Conservation (phyloP, 495 filamentous ascomycete species). For the Baudoinia panamericana region DNA sequence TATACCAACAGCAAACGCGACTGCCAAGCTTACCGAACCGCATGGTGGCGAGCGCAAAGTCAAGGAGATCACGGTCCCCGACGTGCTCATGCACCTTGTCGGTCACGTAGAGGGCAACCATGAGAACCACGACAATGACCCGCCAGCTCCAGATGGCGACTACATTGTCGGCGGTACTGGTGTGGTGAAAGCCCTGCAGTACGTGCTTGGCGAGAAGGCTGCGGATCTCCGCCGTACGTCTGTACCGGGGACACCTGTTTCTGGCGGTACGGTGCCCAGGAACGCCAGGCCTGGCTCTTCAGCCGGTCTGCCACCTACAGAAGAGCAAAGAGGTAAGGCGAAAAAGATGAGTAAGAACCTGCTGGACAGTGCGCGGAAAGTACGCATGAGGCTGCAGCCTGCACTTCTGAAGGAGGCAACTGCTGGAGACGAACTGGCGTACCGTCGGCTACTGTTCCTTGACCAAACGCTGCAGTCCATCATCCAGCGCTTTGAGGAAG, state of each 20-base stretch:
- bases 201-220: constrained; percentile 68
- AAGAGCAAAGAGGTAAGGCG: constrained; percentile 48
- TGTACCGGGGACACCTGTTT: constrained; percentile 22
- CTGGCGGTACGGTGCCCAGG: constrained; percentile 44
- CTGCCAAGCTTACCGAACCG: constrained; percentile 34
- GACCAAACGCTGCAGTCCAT: constrained; percentile 80
- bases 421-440: constrained; percentile 50
- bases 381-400: constrained; percentile 68
- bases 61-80: constrained; percentile 40
- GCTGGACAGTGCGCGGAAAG: constrained; percentile 72
- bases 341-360: constrained; percentile 88
- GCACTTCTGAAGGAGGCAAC: constrained; percentile 67
- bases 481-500: constrained; percentile 88
- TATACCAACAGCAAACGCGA: constrained; percentile 18
- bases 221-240: constrained; percentile 40
- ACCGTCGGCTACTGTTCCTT: constrained; percentile 76
- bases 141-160: constrained; percentile 72
- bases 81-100: constrained; percentile 55
- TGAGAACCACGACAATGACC: constrained; percentile 49
- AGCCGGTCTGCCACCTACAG: constrained; percentile 28
- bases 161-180: constrained; percentile 94
- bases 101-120: constrained; percentile 40
- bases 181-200: constrained; percentile 77
- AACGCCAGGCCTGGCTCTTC: constrained; percentile 22
- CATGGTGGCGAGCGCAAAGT: constrained; percentile 35